A percentile compares a stretch with the other conserved stretches of the same genome.
Conservation (phyloP, 768 basidiomycete genomes). For the Auricularia sp. region DNA sequence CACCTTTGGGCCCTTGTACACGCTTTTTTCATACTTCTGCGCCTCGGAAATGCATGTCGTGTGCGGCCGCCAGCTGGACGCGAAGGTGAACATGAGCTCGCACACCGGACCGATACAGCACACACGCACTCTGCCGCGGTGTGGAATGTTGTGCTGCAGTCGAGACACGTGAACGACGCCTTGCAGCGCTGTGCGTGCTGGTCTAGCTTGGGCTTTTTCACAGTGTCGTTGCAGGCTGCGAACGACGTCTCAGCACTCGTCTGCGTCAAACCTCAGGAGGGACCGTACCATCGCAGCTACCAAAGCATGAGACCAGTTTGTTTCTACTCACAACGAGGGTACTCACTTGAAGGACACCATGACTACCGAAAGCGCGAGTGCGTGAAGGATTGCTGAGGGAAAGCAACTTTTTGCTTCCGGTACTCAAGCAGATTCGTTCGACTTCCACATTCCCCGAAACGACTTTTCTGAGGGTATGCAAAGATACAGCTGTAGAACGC, state of each 20-base stretch:
- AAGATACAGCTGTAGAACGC: not conserved
- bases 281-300: not conserved
- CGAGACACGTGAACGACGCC: conserved; percentile 69
- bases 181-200: conserved; percentile 54
- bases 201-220: conserved; percentile 91
- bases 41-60: conserved; percentile 83
- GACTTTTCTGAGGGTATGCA: not conserved
- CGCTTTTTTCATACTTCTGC: conserved; percentile 81
- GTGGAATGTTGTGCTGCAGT: conserved; percentile 79
- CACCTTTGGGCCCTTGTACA: conserved; percentile 74
- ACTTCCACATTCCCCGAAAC: too few relatives aligned
- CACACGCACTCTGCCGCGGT: conserved; percentile 66
- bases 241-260: not conserved
- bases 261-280: too few relatives aligned
- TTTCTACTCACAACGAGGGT: not conserved
- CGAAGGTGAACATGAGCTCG: not conserved
- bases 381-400: too few relatives aligned
- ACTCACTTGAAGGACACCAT: not conserved
- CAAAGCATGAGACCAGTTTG: not conserved
- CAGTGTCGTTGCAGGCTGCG: conserved; percentile 69
- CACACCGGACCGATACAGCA: not conserved
- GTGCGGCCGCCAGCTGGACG: conserved; percentile 29
- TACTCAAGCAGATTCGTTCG: too few relatives aligned
- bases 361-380: not conserved
- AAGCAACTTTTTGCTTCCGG: too few relatives aligned